These are phyloP conservation scores for Tulasnella sp. DNA, from an alignment of 768 basidiomycete species.

Conservation along the genomic window DNA sequence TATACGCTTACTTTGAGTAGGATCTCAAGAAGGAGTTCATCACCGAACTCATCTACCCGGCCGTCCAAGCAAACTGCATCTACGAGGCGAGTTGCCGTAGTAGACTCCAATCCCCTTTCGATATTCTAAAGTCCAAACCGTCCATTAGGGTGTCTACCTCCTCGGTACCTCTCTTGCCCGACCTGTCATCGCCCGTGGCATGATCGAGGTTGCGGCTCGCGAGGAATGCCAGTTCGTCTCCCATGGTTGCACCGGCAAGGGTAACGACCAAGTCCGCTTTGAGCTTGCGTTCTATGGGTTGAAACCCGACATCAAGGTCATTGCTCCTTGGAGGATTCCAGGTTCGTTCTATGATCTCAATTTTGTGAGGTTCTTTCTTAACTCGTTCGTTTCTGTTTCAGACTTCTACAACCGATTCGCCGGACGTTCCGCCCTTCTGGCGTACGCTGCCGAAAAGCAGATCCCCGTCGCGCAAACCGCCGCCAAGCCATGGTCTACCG, in stretches of 20 bases:
- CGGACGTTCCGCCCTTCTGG: conserved; percentile 85
- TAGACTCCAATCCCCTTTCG: too few relatives aligned
- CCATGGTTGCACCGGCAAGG: conserved; percentile 99
- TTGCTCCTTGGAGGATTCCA: conserved; percentile 96
- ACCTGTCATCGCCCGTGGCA: conserved; percentile 96
- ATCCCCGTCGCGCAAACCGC: conserved; percentile 94
- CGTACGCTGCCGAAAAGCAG: conserved; percentile 73
- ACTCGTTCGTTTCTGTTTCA: conserved; percentile 21
- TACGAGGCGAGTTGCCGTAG: conserved; percentile 66
- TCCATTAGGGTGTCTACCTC: conserved; percentile 79
- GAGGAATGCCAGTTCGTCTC: conserved; percentile 98
- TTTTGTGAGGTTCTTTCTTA: background rate
- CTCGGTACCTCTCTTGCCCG: conserved; percentile 96
- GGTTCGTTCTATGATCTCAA: conserved; percentile 32
- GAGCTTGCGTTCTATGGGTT: conserved; percentile 98
- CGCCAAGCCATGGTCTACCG: conserved; percentile 96
- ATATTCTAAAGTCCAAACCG: too few relatives aligned
- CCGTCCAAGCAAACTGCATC: conserved; percentile 96
- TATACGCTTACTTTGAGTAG: conserved; percentile 29
- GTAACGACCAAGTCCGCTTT: conserved; percentile 99
- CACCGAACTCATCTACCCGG: conserved; percentile 93
- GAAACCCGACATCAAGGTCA: conserved; percentile 96
- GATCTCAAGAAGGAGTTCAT: conserved; percentile 93
- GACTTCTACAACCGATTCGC: conserved; percentile 98
- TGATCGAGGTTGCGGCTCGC: conserved; percentile 84